Evolutionary conservation across 1,284 basidiomycete genomes (phyloP).

Genomic region (Quambalaria eucalypti): DNA sequence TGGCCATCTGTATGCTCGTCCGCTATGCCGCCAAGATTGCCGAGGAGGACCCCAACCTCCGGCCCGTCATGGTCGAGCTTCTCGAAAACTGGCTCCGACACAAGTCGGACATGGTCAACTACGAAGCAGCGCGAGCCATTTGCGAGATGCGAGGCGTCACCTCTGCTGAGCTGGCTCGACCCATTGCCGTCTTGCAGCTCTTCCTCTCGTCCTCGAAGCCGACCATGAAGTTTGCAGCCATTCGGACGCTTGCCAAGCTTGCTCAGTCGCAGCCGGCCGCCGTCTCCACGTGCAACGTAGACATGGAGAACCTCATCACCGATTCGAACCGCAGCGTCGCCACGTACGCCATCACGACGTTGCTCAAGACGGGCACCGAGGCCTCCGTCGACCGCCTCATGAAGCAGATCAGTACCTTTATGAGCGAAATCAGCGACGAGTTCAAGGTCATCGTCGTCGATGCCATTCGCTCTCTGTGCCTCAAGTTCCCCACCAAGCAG

Average conservation of each 20-base stretch:
- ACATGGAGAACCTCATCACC: conserved; percentile 93
- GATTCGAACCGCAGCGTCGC: conserved; percentile 93
- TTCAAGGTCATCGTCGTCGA: conserved; percentile 99
- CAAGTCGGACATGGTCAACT: conserved; percentile 99
- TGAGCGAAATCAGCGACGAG: conserved; percentile 98
- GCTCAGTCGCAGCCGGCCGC: conserved; percentile 71
- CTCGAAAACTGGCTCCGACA: conserved; percentile 92
- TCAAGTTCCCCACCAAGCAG: conserved; percentile 97
- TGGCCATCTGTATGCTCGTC: conserved; percentile 99
- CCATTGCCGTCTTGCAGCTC: conserved; percentile 55
- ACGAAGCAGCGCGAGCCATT: conserved; percentile 92
- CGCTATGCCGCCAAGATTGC: conserved; percentile 94
- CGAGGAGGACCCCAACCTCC: conserved; percentile 72
- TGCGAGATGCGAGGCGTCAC: conserved; percentile 86
- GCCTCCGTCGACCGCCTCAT: conserved; percentile 96
- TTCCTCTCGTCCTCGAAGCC: conserved; percentile 44
- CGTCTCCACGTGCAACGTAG: conserved; percentile 88
- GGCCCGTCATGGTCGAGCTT: conserved; percentile 67
- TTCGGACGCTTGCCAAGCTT: conserved; percentile 75
- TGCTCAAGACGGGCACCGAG: conserved; percentile 99
- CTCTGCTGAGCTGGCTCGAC: conserved; percentile 67
- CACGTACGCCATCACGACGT: conserved; percentile 94
- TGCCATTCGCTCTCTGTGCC: conserved; percentile 90
- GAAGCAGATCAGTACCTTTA: conserved; percentile 98
- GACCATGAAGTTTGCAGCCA: conserved; percentile 92